phyloP scores from a whole-genome alignment of 257 asterid species.

The Parsonsia alboflavescens region DNA sequence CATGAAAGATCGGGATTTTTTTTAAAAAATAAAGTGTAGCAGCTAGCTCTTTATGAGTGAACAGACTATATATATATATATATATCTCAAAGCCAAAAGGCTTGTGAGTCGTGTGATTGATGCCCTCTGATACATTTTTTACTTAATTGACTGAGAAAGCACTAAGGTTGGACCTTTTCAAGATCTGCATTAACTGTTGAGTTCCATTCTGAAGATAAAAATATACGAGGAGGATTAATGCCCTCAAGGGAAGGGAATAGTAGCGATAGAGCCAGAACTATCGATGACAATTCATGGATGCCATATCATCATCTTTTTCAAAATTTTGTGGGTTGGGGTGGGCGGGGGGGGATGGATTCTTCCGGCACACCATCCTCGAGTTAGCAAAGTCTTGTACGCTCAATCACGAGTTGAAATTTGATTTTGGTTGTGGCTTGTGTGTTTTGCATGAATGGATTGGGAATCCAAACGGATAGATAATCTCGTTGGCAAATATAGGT shows the following conservation, averaged over 20 bases:
- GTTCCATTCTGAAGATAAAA: neutral
- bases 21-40: neutral
- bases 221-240: too few relatives aligned
- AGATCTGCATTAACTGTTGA: slow-evolving; percentile 8
- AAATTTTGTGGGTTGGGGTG: too few relatives aligned
- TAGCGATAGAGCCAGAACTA: neutral
- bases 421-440: too few relatives aligned
- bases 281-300: too few relatives aligned
- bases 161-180: neutral
- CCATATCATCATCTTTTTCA: neutral
- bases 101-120: slow-evolving; percentile 15
- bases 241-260: neutral
- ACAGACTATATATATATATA: neutral
- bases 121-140: neutral
- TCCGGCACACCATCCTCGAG: too few relatives aligned
- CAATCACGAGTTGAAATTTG: too few relatives aligned
- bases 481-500: too few relatives aligned
- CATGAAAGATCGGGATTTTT: neutral
- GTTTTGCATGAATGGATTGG: too few relatives aligned
- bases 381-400: too few relatives aligned
- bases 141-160: neutral
- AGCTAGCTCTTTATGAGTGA: neutral
- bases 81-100: too few relatives aligned
- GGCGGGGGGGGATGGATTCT: too few relatives aligned
- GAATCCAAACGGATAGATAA: too few relatives aligned